phyloP scores from a whole-genome alignment of 1,284 basidiomycete genomes.

The Ceratobasidium papillatum region DNA sequence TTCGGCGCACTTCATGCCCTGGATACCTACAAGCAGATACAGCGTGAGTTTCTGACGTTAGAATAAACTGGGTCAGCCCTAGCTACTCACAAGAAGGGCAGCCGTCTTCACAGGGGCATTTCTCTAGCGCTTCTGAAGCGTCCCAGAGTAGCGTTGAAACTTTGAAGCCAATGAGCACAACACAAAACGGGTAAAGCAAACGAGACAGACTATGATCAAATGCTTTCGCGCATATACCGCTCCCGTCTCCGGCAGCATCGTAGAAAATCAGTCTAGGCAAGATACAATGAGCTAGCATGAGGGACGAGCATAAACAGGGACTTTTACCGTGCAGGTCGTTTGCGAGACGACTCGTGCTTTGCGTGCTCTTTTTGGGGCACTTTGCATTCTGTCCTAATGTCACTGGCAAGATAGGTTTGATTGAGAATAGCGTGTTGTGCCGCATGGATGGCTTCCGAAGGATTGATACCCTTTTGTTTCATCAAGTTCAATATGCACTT shows the following conservation, averaged over 20 bases:
- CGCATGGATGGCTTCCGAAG: conserved; percentile 83
- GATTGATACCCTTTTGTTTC: conserved; percentile 65
- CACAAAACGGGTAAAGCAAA: background rate
- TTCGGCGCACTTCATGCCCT: conserved; percentile 69
- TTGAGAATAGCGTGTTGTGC: conserved; percentile 87
- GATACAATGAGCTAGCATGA: background rate
- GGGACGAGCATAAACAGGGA: background rate
- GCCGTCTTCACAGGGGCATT: conserved; percentile 75
- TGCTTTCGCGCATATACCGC: conserved; percentile 78
- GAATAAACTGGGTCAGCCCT: conserved; percentile 7
- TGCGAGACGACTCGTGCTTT: conserved; percentile 64
- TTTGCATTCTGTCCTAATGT: conserved; percentile 89
- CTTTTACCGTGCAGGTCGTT: conserved; percentile 75
- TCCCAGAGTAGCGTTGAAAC: conserved; percentile 70
- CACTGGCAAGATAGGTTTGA: conserved; percentile 68
- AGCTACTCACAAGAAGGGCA: conserved; percentile 72
- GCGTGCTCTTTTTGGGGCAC: conserved; percentile 77
- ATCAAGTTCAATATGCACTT: conserved; percentile 63
- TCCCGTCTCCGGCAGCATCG: conserved; percentile 74
- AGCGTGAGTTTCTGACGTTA: background rate
- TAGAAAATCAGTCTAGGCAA: conserved; percentile 79
- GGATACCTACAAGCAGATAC: conserved; percentile 62
- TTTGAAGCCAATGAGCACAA: conserved; percentile 45
- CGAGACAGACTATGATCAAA: conserved; percentile 76
- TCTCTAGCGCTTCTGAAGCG: conserved; percentile 70